Percentiles rank a stretch among this genome's conserved stretches.
Conservation (phyloP, 2,329 filamentous ascomycete species). For the Penicillium sp. region DNA sequence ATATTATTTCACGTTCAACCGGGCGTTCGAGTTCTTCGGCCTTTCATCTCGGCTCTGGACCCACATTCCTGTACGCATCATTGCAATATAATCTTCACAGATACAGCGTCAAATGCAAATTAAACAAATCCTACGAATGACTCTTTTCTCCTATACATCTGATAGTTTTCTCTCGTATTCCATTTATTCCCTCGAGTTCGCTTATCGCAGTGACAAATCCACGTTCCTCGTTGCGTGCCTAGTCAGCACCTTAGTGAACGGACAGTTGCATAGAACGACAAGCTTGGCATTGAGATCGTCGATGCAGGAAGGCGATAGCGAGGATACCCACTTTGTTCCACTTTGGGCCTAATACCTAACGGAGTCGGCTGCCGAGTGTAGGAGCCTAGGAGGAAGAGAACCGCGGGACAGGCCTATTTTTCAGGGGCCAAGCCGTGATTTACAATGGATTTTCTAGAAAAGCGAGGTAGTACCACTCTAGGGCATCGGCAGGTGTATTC, state of each 20-base stretch:
- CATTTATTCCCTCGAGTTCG: too few species aligned
- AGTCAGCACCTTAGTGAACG: background rate
- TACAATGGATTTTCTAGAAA: background rate
- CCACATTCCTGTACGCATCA: conserved; percentile 23
- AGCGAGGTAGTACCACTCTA: background rate
- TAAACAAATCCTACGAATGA: conserved; percentile 1
- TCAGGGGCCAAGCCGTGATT: background rate
- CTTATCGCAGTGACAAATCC: background rate
- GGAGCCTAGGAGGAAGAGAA: background rate
- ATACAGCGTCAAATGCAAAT: conserved; percentile 7
- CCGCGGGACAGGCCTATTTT: background rate
- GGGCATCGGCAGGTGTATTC: conserved; percentile 14
- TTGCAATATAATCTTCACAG: conserved; percentile 12
- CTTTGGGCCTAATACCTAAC: background rate
- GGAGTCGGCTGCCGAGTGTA: background rate
- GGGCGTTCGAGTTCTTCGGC: background rate
- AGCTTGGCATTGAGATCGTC: conserved; percentile 20
- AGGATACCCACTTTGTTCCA: background rate
- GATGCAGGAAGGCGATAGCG: conserved; percentile 9
- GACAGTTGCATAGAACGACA: conserved; percentile 11
- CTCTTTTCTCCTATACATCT: too few species aligned
- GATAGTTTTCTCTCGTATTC: background rate
- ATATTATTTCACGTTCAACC: background rate
- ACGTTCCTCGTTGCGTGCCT: background rate
- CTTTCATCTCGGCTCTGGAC: conserved; percentile 4